Base-by-base conservation (phyloP, 257 asterid species). In the Ballota nigra region DNA sequence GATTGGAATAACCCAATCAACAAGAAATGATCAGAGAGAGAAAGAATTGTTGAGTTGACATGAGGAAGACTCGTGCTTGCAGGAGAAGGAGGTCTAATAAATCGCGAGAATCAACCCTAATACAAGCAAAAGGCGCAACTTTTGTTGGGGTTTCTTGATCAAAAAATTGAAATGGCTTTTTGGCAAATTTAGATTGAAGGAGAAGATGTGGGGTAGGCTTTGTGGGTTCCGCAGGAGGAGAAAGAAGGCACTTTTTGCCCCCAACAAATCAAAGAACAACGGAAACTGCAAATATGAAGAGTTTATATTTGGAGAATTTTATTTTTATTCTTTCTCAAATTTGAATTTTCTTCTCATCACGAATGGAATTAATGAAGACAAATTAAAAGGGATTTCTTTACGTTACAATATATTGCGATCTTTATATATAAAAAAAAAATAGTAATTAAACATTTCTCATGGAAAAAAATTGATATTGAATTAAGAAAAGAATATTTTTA, bases 1-100 rank as follows among this genome's bases (percentile, higher is more conserved):
- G 82, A 73, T 29, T 70, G 81, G 81, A 66, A 83, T 72, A 78
- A 81, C 77, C 81, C 83, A 81, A 82, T 84, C 78, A 77, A 73
- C 81, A 84, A 58, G 89, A 77, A 82, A 86, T 77, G 80, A 80
- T 70, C 45, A 69, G 76, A 69, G 70, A 70, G 34, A 72, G 31
- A 72, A 47, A 67, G 23, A 73, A 34, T 63, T 66, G 55, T 24
- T 56, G 75, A 83, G 77, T 74, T 68, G 82, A 71, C 78, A 75
- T 41, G 79, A 61, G 59, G 64, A 68, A 67, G 82, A 75, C 72
- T 72, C 77, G 65, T 31, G 83, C 69, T 70, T 53, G 83, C 72
- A 64, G 75, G 45, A 74, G 64, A 55, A 66, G 49, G 72, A 69
- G 74, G 20, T 23, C 38, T 62, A 16, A 79, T 51, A 79, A 75